These are phyloP conservation scores for Aureobasidium subglaciale DNA, from an alignment of 2,329 filamentous ascomycete genomes.

Conservation along the genomic window DNA sequence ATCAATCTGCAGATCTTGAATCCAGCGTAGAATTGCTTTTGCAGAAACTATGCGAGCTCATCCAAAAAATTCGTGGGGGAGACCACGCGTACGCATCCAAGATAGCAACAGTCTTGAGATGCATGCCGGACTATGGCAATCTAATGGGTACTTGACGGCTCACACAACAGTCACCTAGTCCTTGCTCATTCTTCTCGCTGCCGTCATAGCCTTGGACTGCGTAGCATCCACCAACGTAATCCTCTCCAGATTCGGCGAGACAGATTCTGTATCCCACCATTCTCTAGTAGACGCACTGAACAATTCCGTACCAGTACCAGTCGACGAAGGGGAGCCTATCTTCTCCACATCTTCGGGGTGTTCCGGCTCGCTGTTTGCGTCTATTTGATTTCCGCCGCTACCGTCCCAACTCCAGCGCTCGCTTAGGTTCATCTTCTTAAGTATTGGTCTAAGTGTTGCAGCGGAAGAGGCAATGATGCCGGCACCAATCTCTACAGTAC, in stretches of 20 bases:
- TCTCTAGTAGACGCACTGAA: too few relatives aligned
- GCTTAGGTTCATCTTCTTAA: constrained; percentile 8
- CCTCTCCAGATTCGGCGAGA: too few relatives aligned
- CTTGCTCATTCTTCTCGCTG: too few relatives aligned
- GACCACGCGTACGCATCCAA: neutral
- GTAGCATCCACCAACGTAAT: too few relatives aligned
- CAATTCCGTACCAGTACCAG: too few relatives aligned
- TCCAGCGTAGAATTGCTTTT: neutral
- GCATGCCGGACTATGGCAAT: neutral
- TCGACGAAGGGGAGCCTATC: too few relatives aligned
- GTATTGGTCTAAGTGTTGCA: constrained; percentile 28
- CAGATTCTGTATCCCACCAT: too few relatives aligned
- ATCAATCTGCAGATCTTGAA: too few relatives aligned
- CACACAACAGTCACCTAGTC: too few relatives aligned
- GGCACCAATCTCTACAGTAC: constrained; percentile 27
- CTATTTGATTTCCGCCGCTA: neutral
- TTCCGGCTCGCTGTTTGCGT: too few relatives aligned
- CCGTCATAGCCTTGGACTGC: too few relatives aligned
- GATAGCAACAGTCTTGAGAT: neutral
- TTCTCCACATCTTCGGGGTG: too few relatives aligned
- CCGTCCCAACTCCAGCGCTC: neutral
- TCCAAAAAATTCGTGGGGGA: neutral
- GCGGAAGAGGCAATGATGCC: constrained; percentile 27
- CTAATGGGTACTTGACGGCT: neutral
- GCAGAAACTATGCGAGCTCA: neutral